Base-by-base conservation (phyloP, 106 monocot species). In the Acanthochlamys bracteata region DNA sequence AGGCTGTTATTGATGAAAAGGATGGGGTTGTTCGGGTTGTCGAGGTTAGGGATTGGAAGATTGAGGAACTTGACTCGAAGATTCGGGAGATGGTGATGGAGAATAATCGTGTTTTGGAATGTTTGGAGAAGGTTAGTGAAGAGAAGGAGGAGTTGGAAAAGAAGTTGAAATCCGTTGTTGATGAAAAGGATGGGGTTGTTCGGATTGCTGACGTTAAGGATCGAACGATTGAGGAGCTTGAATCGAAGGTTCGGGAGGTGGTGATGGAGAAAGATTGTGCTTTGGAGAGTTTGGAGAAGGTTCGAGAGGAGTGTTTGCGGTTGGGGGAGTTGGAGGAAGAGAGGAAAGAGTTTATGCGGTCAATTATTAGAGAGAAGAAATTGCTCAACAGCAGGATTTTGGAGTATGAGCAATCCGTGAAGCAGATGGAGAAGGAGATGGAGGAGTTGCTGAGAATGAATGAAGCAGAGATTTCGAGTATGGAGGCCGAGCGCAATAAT, bases 181-280 rank as follows among this genome's bases (percentile, higher is more conserved):
- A 14, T n/a, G 62, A 62, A 17, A 40, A 39, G 17, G 62, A 42
- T 42, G 15, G 3, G 0, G 20, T n/a, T 42, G 41, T 12, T 8
- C 15, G 15, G 15, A 40, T 7, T 4, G 23, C 46, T 15, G 45
- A 24, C 6, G 1, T 64, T 3, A 43, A 64, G 21, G 16, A 43
- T 14, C 16, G 20, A 11, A 20, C 14, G 23, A 25, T 47, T 10
- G 13, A 20, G 45, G 20, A 23, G 16, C 46, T 64, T 21, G 64
- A 64, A 64, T 20, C 23, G 39, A 64, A 46, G 46, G 22, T 64
- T 24, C 62, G 19, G 14, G 41, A 62, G 41, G 6, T 62, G 62
- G 62, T 41, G 40, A 17, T 16, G 4, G 25, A n/a, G 17, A 23
- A n/a, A n/a, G n/a, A 25, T 26, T 2, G 20, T 26, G 41, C 8